Base-by-base conservation (phyloP, 257 asterid genomes). In the Rhazya stricta region DNA sequence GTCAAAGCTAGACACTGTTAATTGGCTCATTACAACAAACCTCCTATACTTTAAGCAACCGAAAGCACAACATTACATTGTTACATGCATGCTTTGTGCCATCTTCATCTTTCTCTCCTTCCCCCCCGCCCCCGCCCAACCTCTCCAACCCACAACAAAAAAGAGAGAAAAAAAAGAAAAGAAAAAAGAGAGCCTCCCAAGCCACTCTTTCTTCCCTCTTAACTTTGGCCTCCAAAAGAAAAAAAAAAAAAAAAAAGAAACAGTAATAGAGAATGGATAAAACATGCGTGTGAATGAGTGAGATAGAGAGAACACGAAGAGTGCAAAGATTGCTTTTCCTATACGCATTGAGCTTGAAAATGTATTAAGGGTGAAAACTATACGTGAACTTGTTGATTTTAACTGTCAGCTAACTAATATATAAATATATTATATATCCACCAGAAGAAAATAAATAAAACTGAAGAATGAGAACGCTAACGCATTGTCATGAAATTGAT, bases 331-430 rank as follows among this genome's bases (percentile, higher is more conserved):
- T 77, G 78, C 84, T 90, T 88, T 74, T 81, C 81, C 66, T 79
- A 77, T 82, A 78, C 76, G 76, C 74, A 82, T 86, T 80, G 85
- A 81, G 86, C 89, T 84, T 85, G 43, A 43, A 11, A 34, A 65
- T 81, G 58, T 16, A 11, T 37, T 63, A 78, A 84, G 87, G 82
- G 76, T 82, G 84, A 89, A 83, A 88, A 86, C 76, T 57, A 80
- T 83, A 72, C 78, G 60, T 69, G 72, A 84, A 25, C 83, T 81
- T 86, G 83, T 83, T 83, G 91, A 84, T 69, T 87, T 86, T 75
- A 74, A 41, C 72, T 36, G 39, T 79, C 75, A 62, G 76, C 80
- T 76, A 80, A 74, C 78, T 29, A 11, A 66, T 68, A 45, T 42
- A 54, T 54, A 54, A 6, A 5, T 54, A n/a, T 54, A 15, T 29